Base-by-base conservation (phyloP, 768 basidiomycete genomes). In the Psilocybe sp. region DNA sequence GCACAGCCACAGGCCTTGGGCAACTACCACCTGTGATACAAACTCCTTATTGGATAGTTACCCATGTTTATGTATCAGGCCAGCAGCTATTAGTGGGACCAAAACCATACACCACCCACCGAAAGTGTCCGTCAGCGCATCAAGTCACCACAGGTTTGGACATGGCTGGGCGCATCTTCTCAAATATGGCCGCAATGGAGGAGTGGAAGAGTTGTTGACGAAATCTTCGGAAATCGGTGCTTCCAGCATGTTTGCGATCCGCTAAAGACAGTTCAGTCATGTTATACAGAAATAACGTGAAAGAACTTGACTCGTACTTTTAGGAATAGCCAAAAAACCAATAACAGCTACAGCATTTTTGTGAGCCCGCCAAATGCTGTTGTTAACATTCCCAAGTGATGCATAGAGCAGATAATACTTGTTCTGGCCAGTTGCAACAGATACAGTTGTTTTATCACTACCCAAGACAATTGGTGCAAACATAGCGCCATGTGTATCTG, bases 401-500 rank as follows among this genome's bases (percentile, higher is more conserved):
- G 60, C n/a, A 51, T 73, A 72, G 0, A 70, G 37, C 0, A 70
- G 71, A 34, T 67, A 69, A 44, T 65, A 74, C 36, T 73, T 62
- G n/a, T 59, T 64, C 6, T 75, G 60, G 1, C 72, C 67, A 0
- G 69, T 72, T 0, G 64, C 68, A 18, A 72, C 66, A 1, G 69
- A 72, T 5, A 69, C 67, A 0, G 63, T 69, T 0, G 70, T 73
- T 49, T 75, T 73, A 46, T 75, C 68, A 36, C 67, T 69, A 2
- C 72, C 68, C 15, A 68, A 55, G 18, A 72, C 62, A 20, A 72
- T 48, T 1, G 72, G 70, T 1, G 60, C 59, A 51, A 65, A 66
- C 53, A 66, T 62, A 0, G 68, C 47, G 4, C 69, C 68, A 40
- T 61, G 57, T 2, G 50, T 70, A 3, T 40, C 19, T n/a, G 46